Evolutionary conservation across 163 green algal species (phyloP), one percentile per base, ranked within the genome.

Genomic region (Chloromonas sp.): DNA sequence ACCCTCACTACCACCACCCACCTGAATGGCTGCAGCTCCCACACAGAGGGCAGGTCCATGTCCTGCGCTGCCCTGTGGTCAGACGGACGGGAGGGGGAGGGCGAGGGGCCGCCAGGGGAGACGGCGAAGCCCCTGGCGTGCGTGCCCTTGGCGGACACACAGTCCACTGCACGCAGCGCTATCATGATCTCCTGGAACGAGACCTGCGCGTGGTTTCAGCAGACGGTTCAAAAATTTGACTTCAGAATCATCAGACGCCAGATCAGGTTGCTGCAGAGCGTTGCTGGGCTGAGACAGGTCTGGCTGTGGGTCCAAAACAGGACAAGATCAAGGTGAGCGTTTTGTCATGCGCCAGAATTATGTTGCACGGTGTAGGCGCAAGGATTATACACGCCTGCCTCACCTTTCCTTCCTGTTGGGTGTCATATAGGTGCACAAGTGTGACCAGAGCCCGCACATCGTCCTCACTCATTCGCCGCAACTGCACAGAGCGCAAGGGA

Each of bases 351-450:
- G 36, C 36, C 36, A 36, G 36, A 36, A 36, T 36, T 36, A 36
- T 36, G 36, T 36, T 36, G 36, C 36, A 36, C 36, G 36, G 36
- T 36, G 36, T 36, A 36, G 36, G 36, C 36, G 36, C 36, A 36
- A 36, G 36, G 36, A 36, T 36, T 36, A 36, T 36, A 36, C 36
- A 36, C 36, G 36, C 36, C 36, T 36, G 36, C 36, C 36, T 36
- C 36, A 87, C 85, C 85, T 87, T n/a, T 2, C 85, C 85, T 77
- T 85, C 81, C 0, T 70, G 79, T 2, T 85, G 79, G 76, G 84
- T 71, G 81, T 88, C 85, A 77, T 85, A 85, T 61, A 85, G 0
- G 81, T 86, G 81, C 62, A 88, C 85, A 76, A 84, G 62, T 1
- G 85, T 79, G 74, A 85, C 14, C 76, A 85, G 76, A 0, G 15